Conservation (phyloP, 1,139 yeast genomes). For the Saccharomycopsis hybrid region DNA sequence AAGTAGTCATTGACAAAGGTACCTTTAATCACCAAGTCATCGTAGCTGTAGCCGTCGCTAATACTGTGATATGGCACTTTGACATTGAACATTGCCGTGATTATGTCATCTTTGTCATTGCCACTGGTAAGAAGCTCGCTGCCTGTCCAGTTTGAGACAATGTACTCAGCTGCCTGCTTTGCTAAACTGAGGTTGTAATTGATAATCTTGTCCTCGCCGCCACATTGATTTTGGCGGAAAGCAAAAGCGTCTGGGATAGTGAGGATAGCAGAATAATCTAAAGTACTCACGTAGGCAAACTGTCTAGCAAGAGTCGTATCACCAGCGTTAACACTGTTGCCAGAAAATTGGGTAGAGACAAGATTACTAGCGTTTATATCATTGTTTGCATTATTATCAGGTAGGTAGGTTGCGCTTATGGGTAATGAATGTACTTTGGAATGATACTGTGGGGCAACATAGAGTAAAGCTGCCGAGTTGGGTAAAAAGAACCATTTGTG, state of each 20-base stretch:
- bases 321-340: constrained; percentile 24
- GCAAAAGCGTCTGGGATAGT: constrained; percentile 38
- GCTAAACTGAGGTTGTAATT: constrained; percentile 44
- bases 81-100: constrained; percentile 44
- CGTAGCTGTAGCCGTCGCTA: neutral
- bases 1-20: constrained; percentile 22
- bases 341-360: constrained; percentile 24
- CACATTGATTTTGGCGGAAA: constrained; percentile 50
- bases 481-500: constrained; percentile 70
- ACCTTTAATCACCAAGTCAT: neutral
- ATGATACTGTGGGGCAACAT: constrained; percentile 50
- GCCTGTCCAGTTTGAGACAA: constrained; percentile 36
- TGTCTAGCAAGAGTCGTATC: constrained; percentile 29
- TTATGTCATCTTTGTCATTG: constrained; percentile 24
- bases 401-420: constrained; percentile 40
- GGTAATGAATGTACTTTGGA: constrained; percentile 51
- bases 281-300: constrained; percentile 33
- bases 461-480: constrained; percentile 52
- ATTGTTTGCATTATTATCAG: neutral
- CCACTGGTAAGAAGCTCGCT: constrained; percentile 32
- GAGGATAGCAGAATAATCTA: constrained; percentile 31
- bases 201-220: constrained; percentile 52
- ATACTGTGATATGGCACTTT: constrained; percentile 32
- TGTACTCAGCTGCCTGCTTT: constrained; percentile 34
- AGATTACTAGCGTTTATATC: constrained; percentile 21